Evolutionary conservation across 1,284 basidiomycete genomes (phyloP), one percentile per base, ranked within the genome.

Genomic region (Neotropicomus parvogracilis): DNA sequence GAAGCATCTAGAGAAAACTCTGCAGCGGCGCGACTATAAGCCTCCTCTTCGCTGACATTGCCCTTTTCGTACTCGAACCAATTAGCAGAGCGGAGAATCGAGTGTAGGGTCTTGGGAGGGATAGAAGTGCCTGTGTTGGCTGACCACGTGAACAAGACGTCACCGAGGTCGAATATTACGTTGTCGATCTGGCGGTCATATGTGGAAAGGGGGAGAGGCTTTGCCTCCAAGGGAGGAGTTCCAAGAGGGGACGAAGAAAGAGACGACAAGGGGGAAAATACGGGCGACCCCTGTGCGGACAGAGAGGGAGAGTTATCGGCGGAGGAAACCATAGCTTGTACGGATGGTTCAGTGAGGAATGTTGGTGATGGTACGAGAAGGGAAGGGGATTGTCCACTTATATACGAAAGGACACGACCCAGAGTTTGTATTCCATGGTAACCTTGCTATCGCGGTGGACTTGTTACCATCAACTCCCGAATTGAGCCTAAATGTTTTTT

Each of bases 11-110:
- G 26, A 31, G 46, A 62, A 17, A 61, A 63, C 39, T 56, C 43
- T 16, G 38, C 27, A 2, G 55, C 45, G 1, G 28, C 21, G 19
- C 56, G 46, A 19, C 27, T 6, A 24, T 59, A 56, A 2, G 32
- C 33, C 16, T 63, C 39, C 0, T 48, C 52, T 48, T 62, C 58
- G 0, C 17, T 11, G 10, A 60, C 27, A 38, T 58, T 58, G 0
- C 55, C 60, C 27, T 59, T 59, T 10, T 59, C 60, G 26, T 59
- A 60, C 20, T 60, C 58, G 6, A 63, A 60, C 58, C 58, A 59
- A 2, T 33, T 53, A 7, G 41, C 37, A 16, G 58, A 59, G 11
- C 42, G 53, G 10, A 61, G 27, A 14, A 59, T 54, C 1, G 40
- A 37, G 10, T 44, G 49, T 1, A 63, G 16, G 3, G 34, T 59